Base-by-base conservation (phyloP, 805 yeast species). In the Yamadazyma olivae region DNA sequence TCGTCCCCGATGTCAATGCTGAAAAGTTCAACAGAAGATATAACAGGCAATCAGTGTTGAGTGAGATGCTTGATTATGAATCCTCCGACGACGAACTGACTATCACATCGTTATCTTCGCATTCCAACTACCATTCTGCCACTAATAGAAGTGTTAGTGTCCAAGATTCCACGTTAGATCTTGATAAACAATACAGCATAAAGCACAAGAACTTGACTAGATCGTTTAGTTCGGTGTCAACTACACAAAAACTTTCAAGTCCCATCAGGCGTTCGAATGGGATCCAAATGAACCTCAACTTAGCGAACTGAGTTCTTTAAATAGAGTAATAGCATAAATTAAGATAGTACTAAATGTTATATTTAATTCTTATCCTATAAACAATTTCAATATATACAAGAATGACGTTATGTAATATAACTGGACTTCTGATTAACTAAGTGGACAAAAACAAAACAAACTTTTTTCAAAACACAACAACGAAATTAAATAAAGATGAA, bases 31-130 rank as follows among this genome's bases (percentile, higher is more conserved):
- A 48, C 44, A 50, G 41, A 32, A 46, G 43, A 27, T 52, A 39
- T 39, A 62, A 67, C 38, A 56, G 74, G 35, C 57, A 64, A 36
- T 64, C 71, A 8, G 58, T 67, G 48, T 50, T 67, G 43, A 69
- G 71, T 21, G 71, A 67, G 8, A 66, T 67, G 74, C 52, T 67
- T 37, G 72, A 66, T 35, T 65, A 67, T 44, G 57, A 55, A n/a
- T 64, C 71, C 6, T 46, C 49, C 3, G 48, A 42, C 27, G 31
- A 26, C 15, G 40, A 38, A 14, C 40, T 40, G 40, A 22, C 27
- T 14, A 14, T 15, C 15, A 14, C 17, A 2, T 35, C 30, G 9
- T 10, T 17, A n/a, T 31, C 18, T 17, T 26, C 21, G 4, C 12
- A 15, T 8, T 30, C 34, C 3, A 13, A 18, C 9, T 6, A 23